Base-by-base conservation (phyloP, 2,329 filamentous ascomycete genomes). In the Pseudogymnoascus sp. region DNA sequence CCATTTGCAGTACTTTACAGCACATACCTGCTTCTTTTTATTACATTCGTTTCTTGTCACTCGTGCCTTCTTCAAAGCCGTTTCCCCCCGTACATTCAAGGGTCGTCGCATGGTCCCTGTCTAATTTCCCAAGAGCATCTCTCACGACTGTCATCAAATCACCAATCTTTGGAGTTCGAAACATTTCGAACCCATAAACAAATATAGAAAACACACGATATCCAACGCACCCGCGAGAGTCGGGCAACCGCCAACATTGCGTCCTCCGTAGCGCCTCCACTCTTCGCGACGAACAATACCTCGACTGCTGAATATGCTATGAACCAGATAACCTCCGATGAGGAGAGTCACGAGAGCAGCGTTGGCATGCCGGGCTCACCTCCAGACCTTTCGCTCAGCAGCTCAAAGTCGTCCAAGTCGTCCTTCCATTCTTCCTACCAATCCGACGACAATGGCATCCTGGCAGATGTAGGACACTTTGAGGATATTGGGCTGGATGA, bases 401-500 rank as follows among this genome's bases (percentile, higher is more conserved):
- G 81, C 67, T 95, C 90, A 63, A 95, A 93, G 74, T 94, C 90
- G 64, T 96, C 90, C 66, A 95, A 94, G 75, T 91, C 91, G 28
- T 96, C 91, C 58, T 89, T 93, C 69, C 88, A 87, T 67, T 96
- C 91, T 37, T 86, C 88, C 61, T 86, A 83, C 64, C 88, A 86
- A 59, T 77, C 84, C 69, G 88, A 91, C 69, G 89, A 90, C 67
- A 85, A 87, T 69, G 83, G 81, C 66, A 81, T 85, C 58, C 77
- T 89, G 50, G 81, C 85, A 59, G 90, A 96, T 70, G 83, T 88
- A 62, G 86, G 85, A 65, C 86, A 97, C 72, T 97, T 97, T 69
- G 93, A 97, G 73, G 93, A 97, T 66, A 96, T 97, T 71, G 90
- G 89, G 11, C 83, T 97, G 30, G 88, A 91, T 63, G 86, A 91